A percentile compares a stretch with the other conserved stretches of the same genome.
Conservation (phyloP, 2,329 filamentous ascomycete genomes). For the Colletotrichum filicis region DNA sequence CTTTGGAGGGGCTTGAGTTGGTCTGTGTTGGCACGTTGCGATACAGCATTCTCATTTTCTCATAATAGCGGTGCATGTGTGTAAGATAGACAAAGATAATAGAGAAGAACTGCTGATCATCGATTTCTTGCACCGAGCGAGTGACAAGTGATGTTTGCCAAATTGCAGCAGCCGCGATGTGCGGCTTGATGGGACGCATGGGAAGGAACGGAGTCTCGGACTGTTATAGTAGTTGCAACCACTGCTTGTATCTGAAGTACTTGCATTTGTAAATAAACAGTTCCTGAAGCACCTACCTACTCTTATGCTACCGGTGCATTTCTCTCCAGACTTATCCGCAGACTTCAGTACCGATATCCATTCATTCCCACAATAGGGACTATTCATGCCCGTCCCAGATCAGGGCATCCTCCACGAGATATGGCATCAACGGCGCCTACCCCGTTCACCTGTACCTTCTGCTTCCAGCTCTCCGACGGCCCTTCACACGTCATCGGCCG, state of each 20-base stretch:
- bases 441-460: constrained; percentile 67
- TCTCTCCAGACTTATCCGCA: not conserved
- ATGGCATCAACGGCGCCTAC: not conserved
- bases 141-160: not conserved
- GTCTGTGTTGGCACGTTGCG: not conserved
- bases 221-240: not conserved
- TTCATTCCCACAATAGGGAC: not conserved
- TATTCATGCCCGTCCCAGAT: not conserved
- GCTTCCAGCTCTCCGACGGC: constrained; percentile 54
- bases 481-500: constrained; percentile 55
- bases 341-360: not conserved
- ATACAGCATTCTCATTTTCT: not conserved
- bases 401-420: not conserved
- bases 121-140: not conserved
- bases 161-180: not conserved
- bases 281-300: not conserved
- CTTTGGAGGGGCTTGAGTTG: not conserved
- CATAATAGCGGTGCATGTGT: not conserved
- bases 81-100: not conserved
- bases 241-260: too few relatives aligned
- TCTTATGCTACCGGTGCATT: not conserved
- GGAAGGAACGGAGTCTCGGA: not conserved
- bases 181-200: not conserved
- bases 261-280: too few relatives aligned
- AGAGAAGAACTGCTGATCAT: not conserved